These are phyloP conservation scores for Entomortierella beljakovae DNA, from an alignment of 192 early-diverging fungal genomes.

Conservation along the genomic window DNA sequence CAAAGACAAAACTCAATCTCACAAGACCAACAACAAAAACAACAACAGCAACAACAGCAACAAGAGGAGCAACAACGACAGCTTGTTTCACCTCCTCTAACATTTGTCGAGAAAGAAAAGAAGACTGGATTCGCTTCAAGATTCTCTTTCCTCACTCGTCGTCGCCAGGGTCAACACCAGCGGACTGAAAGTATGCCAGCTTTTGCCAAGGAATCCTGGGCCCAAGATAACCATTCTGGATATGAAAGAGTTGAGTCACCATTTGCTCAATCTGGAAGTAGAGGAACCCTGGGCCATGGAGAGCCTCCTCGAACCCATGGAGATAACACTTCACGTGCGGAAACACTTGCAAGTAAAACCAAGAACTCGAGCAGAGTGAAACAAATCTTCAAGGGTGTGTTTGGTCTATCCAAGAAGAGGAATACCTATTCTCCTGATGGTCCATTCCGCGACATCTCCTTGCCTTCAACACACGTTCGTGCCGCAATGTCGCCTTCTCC, in stretches of 20 bases:
- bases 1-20: conserved; percentile 16
- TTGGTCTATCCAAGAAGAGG: conserved; percentile 29
- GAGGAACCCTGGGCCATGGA: not conserved
- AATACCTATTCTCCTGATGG: conserved; percentile 10
- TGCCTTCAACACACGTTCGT: conserved; percentile 30
- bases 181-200: conserved; percentile 36
- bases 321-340: not conserved
- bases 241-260: conserved; percentile 4
- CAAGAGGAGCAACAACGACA: conserved; percentile 28
- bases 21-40: conserved; percentile 2
- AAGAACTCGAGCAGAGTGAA: conserved; percentile 21
- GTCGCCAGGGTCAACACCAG: conserved; percentile 35
- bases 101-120: conserved; percentile 29
- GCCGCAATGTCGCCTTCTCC: not conserved
- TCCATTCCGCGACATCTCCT: conserved; percentile 36
- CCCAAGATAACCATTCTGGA: not conserved
- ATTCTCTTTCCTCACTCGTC: conserved; percentile 52
- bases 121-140: conserved; percentile 32
- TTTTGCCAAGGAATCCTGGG: conserved; percentile 9
- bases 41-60: conserved; percentile 15
- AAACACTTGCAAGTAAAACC: not conserved
- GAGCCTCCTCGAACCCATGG: not conserved
- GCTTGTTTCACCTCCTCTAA: conserved; percentile 16
- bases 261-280: conserved; percentile 3
- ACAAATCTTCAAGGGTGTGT: conserved; percentile 38